phyloP scores from a whole-genome alignment of 1,284 basidiomycete species.

The Ganoderma sinense region DNA sequence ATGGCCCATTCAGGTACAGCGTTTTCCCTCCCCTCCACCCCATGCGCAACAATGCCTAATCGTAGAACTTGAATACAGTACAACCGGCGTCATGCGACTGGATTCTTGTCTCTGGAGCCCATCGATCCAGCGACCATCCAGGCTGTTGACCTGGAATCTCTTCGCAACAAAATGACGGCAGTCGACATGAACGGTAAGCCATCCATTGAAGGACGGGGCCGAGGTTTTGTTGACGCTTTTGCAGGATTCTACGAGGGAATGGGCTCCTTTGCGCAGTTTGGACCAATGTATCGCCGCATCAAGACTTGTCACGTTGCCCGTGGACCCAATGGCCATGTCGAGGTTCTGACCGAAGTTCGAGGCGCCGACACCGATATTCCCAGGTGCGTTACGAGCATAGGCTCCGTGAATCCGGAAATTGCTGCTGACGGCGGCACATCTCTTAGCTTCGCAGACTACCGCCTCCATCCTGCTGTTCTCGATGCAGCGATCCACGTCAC shows the following conservation, averaged over 20 bases:
- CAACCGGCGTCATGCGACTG: conserved; percentile 42
- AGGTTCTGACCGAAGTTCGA: conserved; percentile 17
- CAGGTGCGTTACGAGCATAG: conserved; percentile 22
- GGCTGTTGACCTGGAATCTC: conserved; percentile 28
- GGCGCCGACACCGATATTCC: conserved; percentile 14
- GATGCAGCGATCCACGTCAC: conserved; percentile 43
- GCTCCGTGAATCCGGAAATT: neutral
- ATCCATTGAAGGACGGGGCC: neutral
- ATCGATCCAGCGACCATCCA: conserved; percentile 4
- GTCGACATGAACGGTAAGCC: conserved; percentile 18
- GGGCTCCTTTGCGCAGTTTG: conserved; percentile 24
- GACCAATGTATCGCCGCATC: conserved; percentile 21
- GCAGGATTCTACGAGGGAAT: conserved; percentile 17
- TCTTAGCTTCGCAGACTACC: conserved; percentile 14
- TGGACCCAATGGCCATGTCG: conserved; percentile 13
- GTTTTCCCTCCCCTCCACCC: too few relatives aligned
- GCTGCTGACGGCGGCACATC: conserved; percentile 10
- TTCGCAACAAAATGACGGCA: conserved; percentile 23
- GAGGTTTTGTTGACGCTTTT: neutral
- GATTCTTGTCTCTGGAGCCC: conserved; percentile 39
- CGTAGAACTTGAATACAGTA: conserved; percentile 11
- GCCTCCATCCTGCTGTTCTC: conserved; percentile 48
- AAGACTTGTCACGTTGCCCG: conserved; percentile 6
- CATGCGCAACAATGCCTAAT: neutral
- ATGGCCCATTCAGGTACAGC: conserved; percentile 11